Evolutionary conservation across 306 rosid genomes (phyloP), one percentile per base, ranked within the genome.

Genomic region (Prunus campanulata): DNA sequence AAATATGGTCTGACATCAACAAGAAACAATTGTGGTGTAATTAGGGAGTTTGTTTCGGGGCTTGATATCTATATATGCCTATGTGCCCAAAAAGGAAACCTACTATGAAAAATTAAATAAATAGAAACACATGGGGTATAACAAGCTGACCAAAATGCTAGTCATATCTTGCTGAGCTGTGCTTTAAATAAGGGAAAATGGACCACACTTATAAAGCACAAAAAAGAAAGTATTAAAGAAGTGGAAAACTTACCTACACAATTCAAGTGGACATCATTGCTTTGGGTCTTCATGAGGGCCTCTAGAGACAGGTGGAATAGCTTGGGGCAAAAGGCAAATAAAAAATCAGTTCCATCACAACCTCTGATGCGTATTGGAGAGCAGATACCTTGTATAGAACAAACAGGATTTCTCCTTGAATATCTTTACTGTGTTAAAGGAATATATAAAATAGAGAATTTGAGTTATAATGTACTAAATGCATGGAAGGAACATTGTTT

Each of bases 361-460:
- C 89, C 57, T 74, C 80, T 42, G 89, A 83, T 44, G 88, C 65
- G 56, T 80, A 87, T 20, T 81, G 89, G 50, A 86, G 89, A 76
- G 73, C 68, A 55, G 87, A 89, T 12, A 92, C 46, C 86, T 87
- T 90, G 85, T 90, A 92, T 50, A 95, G 87, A 79, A 92, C 88
- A 83, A 90, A 95, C 75, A 92, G 89, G 54, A 89, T 85, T 81
- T 92, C 97, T 65, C 97, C 97, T 13, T 90, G 84, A 84, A 91
- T 89, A 80, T 92, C 97, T 80, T 95, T 96, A 57, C 97, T 92
- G 91, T 70, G 79, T 60, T 55, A 19, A 68, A 42, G 35, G 78
- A 77, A 62, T 20, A 20, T 20, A 20, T 29, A 14, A 11, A 86
- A 29, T 30, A 71, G 52, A 72, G 20, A 57, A 70, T 12, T 57